Evolutionary conservation across 192 early-diverging fungal species (phyloP), one percentile per base, ranked within the genome.

Genomic region (Podochytrium sp.): DNA sequence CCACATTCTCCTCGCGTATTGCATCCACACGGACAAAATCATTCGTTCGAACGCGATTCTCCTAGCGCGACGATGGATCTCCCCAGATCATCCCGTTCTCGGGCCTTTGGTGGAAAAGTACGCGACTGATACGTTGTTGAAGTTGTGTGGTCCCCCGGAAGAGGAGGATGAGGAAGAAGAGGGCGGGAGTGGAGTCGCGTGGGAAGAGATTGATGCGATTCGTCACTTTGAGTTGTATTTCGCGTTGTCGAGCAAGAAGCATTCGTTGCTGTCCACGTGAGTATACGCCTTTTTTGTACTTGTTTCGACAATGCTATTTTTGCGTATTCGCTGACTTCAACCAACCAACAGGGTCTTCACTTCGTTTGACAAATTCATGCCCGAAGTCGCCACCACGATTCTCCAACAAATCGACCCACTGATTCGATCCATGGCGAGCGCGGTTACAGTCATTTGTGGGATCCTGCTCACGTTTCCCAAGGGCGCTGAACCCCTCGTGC

Each of bases 191-290:
- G 72, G 49, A 2, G 70, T 56, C 7, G 74, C 76, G 6, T 83
- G 85, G 79, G 80, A 81, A 10, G 90, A 91, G 61, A 74, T 84
- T n/a, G 91, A 91, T 65, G 84, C 92, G 16, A 78, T 86, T 12
- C 64, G 84, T 20, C 85, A 86, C 61, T 62, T 93, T 38, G 93
- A 95, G 64, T 75, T 95, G 32, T 95, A 83, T 76, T 89, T 95
- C 71, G 88, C 91, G 27, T 75, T 94, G 10, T 91, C 91, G 67
- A 85, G 84, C 49, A 92, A 90, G 70, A 92, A 92, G 47, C 87
- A 81, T 58, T 81, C 85, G 25, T 65, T 95, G n/a, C 77, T 95
- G 43, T 61, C 76, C 38, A 78, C 83, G 92, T 92, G 81, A 82
- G 76, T 76, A n/a, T 1, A n/a, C n/a, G n/a, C n/a, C n/a, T n/a